Evolutionary conservation across 305 asterid genomes (phyloP).

Genomic region (Petunia hybrid): DNA sequence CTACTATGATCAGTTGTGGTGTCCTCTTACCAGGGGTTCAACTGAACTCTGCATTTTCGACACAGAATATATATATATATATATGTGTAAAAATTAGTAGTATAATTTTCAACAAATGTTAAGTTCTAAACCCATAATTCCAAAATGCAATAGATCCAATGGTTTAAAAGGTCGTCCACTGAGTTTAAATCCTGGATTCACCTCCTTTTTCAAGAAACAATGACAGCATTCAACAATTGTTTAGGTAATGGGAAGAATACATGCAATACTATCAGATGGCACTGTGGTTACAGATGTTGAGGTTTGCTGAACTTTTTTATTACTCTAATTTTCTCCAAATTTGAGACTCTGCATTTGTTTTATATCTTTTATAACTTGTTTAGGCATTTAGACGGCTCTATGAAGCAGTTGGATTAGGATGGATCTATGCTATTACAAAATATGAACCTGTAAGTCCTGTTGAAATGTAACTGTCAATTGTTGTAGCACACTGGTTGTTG

Average conservation of each 20-base stretch:
- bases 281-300: conserved; percentile 76
- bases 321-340: not conserved
- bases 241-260: conserved; percentile 87
- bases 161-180: no score
- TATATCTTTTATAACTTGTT: conserved; percentile 27
- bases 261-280: conserved; percentile 77
- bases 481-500: not conserved
- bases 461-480: not conserved
- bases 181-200: no score
- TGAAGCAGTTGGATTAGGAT: conserved; percentile 85
- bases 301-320: conserved; percentile 44
- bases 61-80: no score
- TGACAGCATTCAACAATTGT: not conserved
- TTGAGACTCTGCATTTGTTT: not conserved
- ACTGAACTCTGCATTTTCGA: not conserved
- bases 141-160: no score
- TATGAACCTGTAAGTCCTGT: conserved; percentile 74
- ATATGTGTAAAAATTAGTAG: no score
- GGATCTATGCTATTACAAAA: conserved; percentile 89
- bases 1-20: no score
- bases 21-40: no score
- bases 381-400: conserved; percentile 84
- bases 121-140: no score
- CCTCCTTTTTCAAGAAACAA: not conserved
- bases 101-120: no score